phyloP scores from a whole-genome alignment of 116 monocot species.

The Zostera marina region DNA sequence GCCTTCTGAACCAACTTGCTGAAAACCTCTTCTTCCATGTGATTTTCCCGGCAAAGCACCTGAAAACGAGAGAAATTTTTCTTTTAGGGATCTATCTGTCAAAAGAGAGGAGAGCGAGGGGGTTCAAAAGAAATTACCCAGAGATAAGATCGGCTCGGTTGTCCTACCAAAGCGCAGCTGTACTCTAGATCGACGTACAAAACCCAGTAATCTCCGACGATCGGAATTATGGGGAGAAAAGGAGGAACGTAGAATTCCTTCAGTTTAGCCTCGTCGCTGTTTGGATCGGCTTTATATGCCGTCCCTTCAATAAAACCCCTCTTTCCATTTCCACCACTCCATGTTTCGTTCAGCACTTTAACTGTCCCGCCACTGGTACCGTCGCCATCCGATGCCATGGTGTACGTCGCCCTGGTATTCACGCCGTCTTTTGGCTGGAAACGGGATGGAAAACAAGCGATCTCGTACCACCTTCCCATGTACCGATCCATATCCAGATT shows the following conservation, averaged over 20 bases:
- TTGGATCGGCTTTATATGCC: constrained; percentile 53
- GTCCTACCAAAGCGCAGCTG: constrained; percentile 39
- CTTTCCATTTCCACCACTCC: constrained; percentile 52
- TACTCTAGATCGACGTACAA: constrained; percentile 52
- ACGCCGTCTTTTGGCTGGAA: constrained; percentile 59
- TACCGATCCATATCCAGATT: constrained; percentile 46
- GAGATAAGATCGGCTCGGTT: constrained; percentile 50
- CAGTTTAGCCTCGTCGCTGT: constrained; percentile 66
- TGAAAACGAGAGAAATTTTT: too few relatives aligned
- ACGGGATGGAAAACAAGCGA: constrained; percentile 58
- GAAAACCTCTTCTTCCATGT: constrained; percentile 58
- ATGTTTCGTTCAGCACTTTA: constrained; percentile 76
- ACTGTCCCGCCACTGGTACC: constrained; percentile 37
- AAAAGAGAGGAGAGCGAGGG: background rate
- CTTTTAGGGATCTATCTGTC: too few relatives aligned
- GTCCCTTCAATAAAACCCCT: constrained; percentile 49
- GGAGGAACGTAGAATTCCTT: constrained; percentile 95
- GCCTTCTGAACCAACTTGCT: constrained; percentile 50
- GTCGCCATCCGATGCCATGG: constrained; percentile 13
- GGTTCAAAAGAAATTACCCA: constrained; percentile 37
- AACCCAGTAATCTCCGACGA: constrained; percentile 83
- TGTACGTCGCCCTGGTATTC: constrained; percentile 72
- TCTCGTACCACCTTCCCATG: constrained; percentile 94
- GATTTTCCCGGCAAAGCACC: constrained; percentile 50
- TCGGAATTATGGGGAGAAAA: constrained; percentile 67